Evolutionary conservation across 2,329 filamentous ascomycete genomes (phyloP), one percentile per base, ranked within the genome.

Genomic region (Fusarium sp.): DNA sequence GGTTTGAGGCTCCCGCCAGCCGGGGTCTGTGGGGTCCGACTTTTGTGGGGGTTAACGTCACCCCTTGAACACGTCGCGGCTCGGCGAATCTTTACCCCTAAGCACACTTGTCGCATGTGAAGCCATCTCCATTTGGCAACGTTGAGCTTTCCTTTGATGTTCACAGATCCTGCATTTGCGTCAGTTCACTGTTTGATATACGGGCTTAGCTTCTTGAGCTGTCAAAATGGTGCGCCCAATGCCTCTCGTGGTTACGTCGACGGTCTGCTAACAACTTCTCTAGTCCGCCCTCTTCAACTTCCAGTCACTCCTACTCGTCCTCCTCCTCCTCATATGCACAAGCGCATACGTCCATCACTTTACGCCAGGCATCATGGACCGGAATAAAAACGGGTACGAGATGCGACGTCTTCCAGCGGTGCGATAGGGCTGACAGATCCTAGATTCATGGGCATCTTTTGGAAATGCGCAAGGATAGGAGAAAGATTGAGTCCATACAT

Each of bases 241-340:
- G 22, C 39, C 50, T 6, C 2, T 13, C 12, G 8, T n/a, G 15
- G 41, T n/a, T 22, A 25, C 32, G 31, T 40, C 15, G 22, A 13
- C 40, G 13, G 32, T 19, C 31, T 49, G 22, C 62, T 70, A 56
- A 70, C 58, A 32, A 13, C 31, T 13, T 19, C 25, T 55, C 26
- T 73, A 97, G 95, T 91, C 95, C 58, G 95, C 95, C 52, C 90
- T 99, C 73, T 97, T 99, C 88, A 98, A 98, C 81, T 98, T 99
- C 83, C 93, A 97, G 79, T 96, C 93, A 57, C 90, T 98, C 70
- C 87, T 99, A 70, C 87, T 98, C 71, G 94, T 97, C 68, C 88
- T 99, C 72, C 88, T 99, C 47, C 90, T 99, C 69, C 88, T 96
- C 70, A 96, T 98, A 74, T 99, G 95, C 85, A 97, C 95, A 54